Percentiles rank a stretch among this genome's conserved stretches.
phyloP scores from a whole-genome alignment of 2,329 filamentous ascomycete genomes.

The Alternaria ventricosa region DNA sequence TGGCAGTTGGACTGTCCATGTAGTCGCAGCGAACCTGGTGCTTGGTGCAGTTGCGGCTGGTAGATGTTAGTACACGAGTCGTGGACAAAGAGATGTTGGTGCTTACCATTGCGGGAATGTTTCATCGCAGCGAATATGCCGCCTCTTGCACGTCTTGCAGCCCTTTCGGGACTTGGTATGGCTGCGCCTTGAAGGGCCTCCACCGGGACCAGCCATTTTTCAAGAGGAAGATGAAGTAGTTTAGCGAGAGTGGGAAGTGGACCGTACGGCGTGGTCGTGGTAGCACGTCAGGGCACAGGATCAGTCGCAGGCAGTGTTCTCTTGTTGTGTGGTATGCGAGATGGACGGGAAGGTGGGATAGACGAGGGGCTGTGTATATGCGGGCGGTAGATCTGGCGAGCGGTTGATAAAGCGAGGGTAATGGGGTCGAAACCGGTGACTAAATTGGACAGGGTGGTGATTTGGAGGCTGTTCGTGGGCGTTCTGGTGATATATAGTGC shows the following conservation, averaged over 20 bases:
- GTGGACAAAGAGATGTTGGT: neutral
- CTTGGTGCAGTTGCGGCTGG: conserved; percentile 95
- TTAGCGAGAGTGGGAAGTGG: conserved; percentile 25
- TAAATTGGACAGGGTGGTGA: conserved; percentile 31
- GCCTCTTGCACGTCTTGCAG: conserved; percentile 96
- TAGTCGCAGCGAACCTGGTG: conserved; percentile 99
- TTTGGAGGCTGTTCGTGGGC: conserved; percentile 38
- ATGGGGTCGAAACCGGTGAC: conserved; percentile 44
- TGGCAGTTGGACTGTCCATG: conserved; percentile 80
- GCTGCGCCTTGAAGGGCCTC: conserved; percentile 87
- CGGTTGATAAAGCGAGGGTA: conserved; percentile 41
- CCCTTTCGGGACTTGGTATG: conserved; percentile 99
- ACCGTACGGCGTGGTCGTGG: conserved; percentile 15
- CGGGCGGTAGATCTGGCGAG: conserved; percentile 40
- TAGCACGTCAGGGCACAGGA: conserved; percentile 20
- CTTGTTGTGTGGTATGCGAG: conserved; percentile 12
- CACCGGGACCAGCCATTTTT: conserved; percentile 88
- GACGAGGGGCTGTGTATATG: conserved; percentile 44
- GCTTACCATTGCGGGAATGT: conserved; percentile 94
- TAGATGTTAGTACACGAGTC: conserved; percentile 25
- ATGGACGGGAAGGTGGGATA: conserved; percentile 24
- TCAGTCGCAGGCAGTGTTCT: conserved; percentile 17
- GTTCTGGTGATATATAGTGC: conserved; percentile 47
- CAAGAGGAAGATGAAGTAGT: conserved; percentile 5
- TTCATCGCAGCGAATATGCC: conserved; percentile 97